Evolutionary conservation across 306 rosid genomes (phyloP).

Genomic region (Acmispon strigosus): DNA sequence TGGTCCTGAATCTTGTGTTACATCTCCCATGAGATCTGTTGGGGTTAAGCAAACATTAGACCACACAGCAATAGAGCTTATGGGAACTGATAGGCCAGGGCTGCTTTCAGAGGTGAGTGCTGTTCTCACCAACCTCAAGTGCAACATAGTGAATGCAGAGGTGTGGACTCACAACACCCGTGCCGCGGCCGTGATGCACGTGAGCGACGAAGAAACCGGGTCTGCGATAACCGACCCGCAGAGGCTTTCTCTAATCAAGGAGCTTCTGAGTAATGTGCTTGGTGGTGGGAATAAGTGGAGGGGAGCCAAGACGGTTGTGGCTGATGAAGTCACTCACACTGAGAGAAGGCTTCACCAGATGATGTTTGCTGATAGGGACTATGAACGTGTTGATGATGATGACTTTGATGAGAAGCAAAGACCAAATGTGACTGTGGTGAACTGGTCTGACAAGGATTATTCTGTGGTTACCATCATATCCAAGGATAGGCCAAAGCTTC

Average conservation of each 20-base stretch:
- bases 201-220: conserved; percentile 55
- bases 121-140: conserved; percentile 68
- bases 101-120: conserved; percentile 85
- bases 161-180: conserved; percentile 92
- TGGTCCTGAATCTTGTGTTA: conserved; percentile 74
- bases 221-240: conserved; percentile 56
- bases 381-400: conserved; percentile 46
- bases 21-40: conserved; percentile 65
- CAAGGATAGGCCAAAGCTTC: conserved; percentile 91
- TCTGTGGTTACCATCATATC: conserved; percentile 70
- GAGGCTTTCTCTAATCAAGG: conserved; percentile 58
- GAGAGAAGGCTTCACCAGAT: conserved; percentile 94
- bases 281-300: conserved; percentile 66
- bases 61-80: conserved; percentile 72
- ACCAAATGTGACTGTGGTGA: conserved; percentile 75
- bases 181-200: conserved; percentile 78
- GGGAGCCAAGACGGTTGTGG: conserved; percentile 69
- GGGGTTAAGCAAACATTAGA: conserved; percentile 66
- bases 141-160: conserved; percentile 79
- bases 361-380: conserved; percentile 97
- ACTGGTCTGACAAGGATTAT: conserved; percentile 80
- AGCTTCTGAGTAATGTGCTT: conserved; percentile 78
- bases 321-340: conserved; percentile 66
- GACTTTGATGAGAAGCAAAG: conserved; percentile 56
- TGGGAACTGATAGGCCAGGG: conserved; percentile 88